Conservation (phyloP, 2,329 filamentous ascomycete genomes). For the Colletotrichum sp. region DNA sequence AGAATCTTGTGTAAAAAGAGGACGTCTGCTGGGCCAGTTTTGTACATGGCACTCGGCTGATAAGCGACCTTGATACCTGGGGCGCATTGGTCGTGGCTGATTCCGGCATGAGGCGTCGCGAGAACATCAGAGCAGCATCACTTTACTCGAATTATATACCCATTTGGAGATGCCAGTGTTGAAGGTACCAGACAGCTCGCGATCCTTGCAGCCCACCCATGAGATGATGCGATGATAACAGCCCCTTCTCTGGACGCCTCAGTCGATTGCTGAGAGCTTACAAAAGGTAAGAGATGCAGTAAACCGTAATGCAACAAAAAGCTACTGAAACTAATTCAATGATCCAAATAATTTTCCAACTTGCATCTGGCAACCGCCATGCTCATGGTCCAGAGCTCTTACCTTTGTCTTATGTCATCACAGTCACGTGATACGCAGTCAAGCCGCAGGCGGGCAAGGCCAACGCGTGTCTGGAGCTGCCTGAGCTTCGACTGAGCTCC, state of each 20-base stretch:
- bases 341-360: neutral
- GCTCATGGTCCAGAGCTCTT: neutral
- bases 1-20: neutral
- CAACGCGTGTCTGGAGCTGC: constrained; percentile 51
- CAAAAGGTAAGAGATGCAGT: neutral
- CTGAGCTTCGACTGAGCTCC: constrained; percentile 46
- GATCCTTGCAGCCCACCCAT: neutral
- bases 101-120: neutral
- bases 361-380: neutral
- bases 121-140: neutral
- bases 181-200: neutral
- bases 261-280: neutral
- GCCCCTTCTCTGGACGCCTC: neutral
- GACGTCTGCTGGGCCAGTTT: neutral
- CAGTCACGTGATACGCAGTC: constrained; percentile 27
- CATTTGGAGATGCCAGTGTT: neutral
- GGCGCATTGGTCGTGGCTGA: neutral
- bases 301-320: accelerated
- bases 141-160: neutral
- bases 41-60: neutral
- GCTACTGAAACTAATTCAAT: neutral
- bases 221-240: neutral
- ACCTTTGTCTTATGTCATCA: neutral
- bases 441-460: constrained; percentile 15
- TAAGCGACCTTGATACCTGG: neutral